Evolutionary conservation across 805 yeast species (phyloP).

Genomic region (Kurtzmaniella fragi): DNA sequence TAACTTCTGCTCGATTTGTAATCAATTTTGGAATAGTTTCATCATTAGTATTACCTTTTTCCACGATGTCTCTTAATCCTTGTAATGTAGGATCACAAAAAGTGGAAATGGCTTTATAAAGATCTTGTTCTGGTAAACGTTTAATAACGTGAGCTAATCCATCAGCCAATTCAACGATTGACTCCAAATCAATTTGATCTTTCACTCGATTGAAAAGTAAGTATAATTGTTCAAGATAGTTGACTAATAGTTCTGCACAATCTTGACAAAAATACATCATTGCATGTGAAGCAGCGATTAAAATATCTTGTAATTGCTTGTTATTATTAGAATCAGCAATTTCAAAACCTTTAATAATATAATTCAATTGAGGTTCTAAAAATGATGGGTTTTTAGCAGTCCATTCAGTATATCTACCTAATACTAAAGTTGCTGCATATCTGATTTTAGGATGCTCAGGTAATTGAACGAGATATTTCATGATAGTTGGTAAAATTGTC

Average conservation of each 20-base stretch:
- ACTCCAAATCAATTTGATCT: conserved; percentile 54
- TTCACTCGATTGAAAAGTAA: conserved; percentile 58
- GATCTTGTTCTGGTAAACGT: conserved; percentile 49
- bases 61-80: conserved; percentile 28
- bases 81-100: conserved; percentile 65
- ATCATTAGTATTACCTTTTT: conserved; percentile 10
- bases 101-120: conserved; percentile 50
- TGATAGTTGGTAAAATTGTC: conserved; percentile 65
- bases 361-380: conserved; percentile 76
- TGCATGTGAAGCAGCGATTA: conserved; percentile 88
- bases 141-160: conserved; percentile 83
- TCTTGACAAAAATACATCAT: conserved; percentile 93
- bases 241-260: conserved; percentile 62
- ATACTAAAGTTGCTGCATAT: conserved; percentile 87
- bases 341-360: conserved; percentile 71
- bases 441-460: conserved; percentile 86
- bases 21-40: conserved; percentile 37
- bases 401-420: conserved; percentile 98
- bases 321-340: conserved; percentile 20
- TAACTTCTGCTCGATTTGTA: conserved; percentile 71
- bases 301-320: conserved; percentile 39
- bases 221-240: conserved; percentile 69
- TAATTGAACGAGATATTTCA: conserved; percentile 60
- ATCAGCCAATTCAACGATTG: conserved; percentile 76
- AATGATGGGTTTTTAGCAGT: conserved; percentile 79